Conservation (phyloP, 2,329 filamentous ascomycete genomes). For the Verticillium tricorpus region DNA sequence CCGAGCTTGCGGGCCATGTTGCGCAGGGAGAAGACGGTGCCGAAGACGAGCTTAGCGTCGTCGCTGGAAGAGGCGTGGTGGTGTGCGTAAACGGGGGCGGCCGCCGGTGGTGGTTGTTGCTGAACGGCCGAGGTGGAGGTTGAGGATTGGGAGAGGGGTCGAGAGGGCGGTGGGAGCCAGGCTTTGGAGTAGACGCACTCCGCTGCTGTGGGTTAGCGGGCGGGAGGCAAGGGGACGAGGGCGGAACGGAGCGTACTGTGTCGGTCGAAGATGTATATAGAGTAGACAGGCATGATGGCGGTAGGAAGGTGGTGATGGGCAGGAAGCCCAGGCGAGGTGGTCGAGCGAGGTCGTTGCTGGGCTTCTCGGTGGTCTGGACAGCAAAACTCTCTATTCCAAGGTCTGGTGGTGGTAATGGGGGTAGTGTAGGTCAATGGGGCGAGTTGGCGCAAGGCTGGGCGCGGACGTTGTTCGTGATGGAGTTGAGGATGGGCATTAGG, state of each 20-base stretch:
- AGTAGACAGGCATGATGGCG: slow-evolving; percentile 81
- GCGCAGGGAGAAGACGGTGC: slow-evolving; percentile 90
- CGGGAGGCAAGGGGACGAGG: not conserved
- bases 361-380: not conserved
- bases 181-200: slow-evolving; percentile 95
- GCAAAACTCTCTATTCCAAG: not conserved
- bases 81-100: slow-evolving; percentile 4
- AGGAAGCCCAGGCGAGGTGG: not conserved
- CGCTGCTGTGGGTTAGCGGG: slow-evolving; percentile 48
- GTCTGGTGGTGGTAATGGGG: not conserved
- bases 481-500: not conserved
- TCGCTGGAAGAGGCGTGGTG: slow-evolving; percentile 47
- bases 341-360: not conserved
- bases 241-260: slow-evolving; percentile 63
- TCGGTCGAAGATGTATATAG: slow-evolving; percentile 98
- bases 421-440: not conserved
- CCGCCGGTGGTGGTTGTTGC: slow-evolving; percentile 9
- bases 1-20: slow-evolving; percentile 97
- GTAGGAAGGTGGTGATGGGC: not conserved
- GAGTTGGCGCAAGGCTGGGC: not conserved
- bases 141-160: slow-evolving; percentile 34
- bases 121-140: slow-evolving; percentile 10
- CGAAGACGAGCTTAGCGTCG: slow-evolving; percentile 96
- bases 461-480: not conserved
- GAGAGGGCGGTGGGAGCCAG: slow-evolving; percentile 58